These are phyloP conservation scores for Diaporthe aspalathi DNA, from an alignment of 2,329 filamentous ascomycete species.

Conservation along the genomic window DNA sequence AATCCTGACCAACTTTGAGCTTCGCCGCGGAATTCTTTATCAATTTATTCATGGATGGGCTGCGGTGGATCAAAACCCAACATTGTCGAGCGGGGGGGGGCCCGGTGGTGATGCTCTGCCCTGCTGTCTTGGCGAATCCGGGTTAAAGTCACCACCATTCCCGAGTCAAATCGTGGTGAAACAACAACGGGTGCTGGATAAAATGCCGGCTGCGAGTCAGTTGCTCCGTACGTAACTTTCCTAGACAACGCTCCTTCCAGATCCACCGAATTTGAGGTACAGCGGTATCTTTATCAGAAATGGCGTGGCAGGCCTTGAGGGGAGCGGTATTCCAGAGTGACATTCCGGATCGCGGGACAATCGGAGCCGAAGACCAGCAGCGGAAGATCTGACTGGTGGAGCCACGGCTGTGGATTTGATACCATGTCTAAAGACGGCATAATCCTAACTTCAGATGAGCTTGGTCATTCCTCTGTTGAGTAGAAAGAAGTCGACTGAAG, in stretches of 20 bases:
- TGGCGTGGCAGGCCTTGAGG: not conserved
- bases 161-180: not conserved
- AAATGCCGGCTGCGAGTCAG: not conserved
- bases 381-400: not conserved
- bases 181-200: not conserved
- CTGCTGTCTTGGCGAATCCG: constrained; percentile 10
- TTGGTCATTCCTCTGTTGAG: not conserved
- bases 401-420: not conserved
- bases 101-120: too few relatives aligned
- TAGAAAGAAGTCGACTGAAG: too few relatives aligned
- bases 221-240: not conserved
- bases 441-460: not conserved
- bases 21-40: not conserved
- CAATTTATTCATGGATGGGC: not conserved
- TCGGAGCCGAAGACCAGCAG: constrained; percentile 8
- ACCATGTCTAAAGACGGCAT: not conserved
- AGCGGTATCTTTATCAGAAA: not conserved
- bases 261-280: not conserved
- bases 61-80: not conserved
- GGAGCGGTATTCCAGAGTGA: not conserved
- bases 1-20: not conserved
- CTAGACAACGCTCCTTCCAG: not conserved
- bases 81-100: not conserved
- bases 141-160: not conserved
- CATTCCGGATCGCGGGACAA: constrained; percentile 16